phyloP scores from a whole-genome alignment of 2,329 filamentous ascomycete genomes.

The Sarocladium oryzae region DNA sequence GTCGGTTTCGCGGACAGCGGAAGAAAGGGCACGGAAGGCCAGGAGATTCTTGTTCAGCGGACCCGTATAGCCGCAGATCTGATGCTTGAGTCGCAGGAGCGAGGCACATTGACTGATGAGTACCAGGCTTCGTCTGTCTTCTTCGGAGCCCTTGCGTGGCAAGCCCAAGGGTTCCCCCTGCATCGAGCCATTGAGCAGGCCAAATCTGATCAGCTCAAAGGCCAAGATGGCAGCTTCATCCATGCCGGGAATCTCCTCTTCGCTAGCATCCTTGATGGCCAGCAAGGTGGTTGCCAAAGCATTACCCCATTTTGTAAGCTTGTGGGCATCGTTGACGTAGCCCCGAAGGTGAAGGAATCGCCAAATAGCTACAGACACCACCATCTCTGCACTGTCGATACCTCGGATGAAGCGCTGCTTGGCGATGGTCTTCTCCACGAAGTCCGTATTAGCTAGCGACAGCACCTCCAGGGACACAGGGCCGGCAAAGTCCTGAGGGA shows the following conservation, averaged over 20 bases:
- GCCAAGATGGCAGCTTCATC: slow-evolving; percentile 78
- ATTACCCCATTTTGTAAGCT: slow-evolving; percentile 77
- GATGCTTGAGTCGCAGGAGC: slow-evolving; percentile 74
- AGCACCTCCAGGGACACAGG: slow-evolving; percentile 53
- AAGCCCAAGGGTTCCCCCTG: slow-evolving; percentile 49
- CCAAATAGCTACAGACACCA: slow-evolving; percentile 71
- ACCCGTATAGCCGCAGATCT: slow-evolving; percentile 85
- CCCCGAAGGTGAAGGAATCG: slow-evolving; percentile 83
- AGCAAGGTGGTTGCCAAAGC: slow-evolving; percentile 67
- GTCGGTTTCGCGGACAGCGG: slow-evolving; percentile 69
- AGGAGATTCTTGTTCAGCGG: slow-evolving; percentile 87
- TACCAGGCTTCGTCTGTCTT: slow-evolving; percentile 71
- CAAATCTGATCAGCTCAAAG: slow-evolving; percentile 76
- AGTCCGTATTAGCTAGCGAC: slow-evolving; percentile 62
- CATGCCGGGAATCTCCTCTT: slow-evolving; percentile 41
- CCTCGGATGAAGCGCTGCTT: slow-evolving; percentile 52
- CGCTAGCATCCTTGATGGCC: slow-evolving; percentile 48
- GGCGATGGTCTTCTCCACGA: slow-evolving; percentile 61
- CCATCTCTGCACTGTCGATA: slow-evolving; percentile 59
- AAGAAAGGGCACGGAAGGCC: slow-evolving; percentile 76
- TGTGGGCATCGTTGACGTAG: slow-evolving; percentile 73
- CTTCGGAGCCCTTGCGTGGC: slow-evolving; percentile 52
- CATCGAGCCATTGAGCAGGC: slow-evolving; percentile 66
- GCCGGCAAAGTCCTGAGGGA: slow-evolving; percentile 34
- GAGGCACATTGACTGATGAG: slow-evolving; percentile 83